Evolutionary conservation across 768 basidiomycete genomes (phyloP).

Genomic region (Suillus subalutaceus): DNA sequence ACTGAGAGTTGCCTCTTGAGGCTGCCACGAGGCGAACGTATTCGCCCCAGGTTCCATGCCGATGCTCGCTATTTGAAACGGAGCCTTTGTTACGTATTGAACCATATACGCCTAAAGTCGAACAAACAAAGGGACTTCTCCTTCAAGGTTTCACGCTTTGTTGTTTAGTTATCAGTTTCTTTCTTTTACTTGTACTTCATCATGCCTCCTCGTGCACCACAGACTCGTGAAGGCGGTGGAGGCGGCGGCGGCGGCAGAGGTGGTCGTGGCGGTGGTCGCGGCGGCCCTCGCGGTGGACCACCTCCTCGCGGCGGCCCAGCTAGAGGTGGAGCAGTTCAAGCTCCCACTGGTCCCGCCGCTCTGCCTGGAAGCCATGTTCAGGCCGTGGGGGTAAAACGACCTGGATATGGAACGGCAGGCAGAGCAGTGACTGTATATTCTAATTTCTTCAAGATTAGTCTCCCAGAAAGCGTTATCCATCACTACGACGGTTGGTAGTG

Average conservation of each 20-base stretch:
- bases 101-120: neutral
- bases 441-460: constrained; percentile 67
- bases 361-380: constrained; percentile 41
- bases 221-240: constrained; percentile 34
- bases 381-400: constrained; percentile 70
- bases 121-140: constrained; percentile 5
- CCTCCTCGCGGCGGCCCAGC: constrained; percentile 19
- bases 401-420: constrained; percentile 64
- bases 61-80: constrained; percentile 3
- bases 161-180: constrained; percentile 2
- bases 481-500: constrained; percentile 74
- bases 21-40: neutral
- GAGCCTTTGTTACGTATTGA: neutral
- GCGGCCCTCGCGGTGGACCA: constrained; percentile 18
- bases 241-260: constrained; percentile 34
- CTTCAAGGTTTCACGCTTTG: constrained; percentile 10
- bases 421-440: constrained; percentile 42
- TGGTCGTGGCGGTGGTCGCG: constrained; percentile 27
- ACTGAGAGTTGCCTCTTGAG: neutral
- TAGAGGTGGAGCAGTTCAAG: constrained; percentile 22
- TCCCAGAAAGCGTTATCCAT: constrained; percentile 65
- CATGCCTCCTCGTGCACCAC: constrained; percentile 46
- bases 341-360: constrained; percentile 32
- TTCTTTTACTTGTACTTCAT: neutral
- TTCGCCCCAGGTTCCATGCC: neutral